Evolutionary conservation across 129 eudicot species (phyloP).

Genomic region (Smallanthus sonchifolius): DNA sequence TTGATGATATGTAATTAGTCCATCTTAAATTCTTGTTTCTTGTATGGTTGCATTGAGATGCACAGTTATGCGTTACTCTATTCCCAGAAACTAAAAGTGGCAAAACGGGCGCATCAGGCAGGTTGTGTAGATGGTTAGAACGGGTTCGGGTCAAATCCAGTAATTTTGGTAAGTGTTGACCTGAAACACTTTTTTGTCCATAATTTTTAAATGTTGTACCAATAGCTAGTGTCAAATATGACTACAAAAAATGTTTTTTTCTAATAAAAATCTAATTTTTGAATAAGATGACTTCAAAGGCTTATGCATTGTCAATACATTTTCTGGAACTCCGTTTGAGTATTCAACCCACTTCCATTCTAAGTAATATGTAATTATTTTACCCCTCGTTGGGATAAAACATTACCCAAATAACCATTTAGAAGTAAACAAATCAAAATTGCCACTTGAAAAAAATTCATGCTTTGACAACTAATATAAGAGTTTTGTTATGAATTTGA

Average conservation of each 20-base stretch:
- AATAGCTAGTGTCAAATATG: background rate
- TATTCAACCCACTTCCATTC: background rate
- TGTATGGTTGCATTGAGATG: background rate
- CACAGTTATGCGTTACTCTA: background rate
- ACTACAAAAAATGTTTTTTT: background rate
- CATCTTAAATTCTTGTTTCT: background rate
- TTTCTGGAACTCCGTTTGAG: background rate
- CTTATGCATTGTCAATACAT: background rate
- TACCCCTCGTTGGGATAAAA: background rate
- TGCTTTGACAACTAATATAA: background rate
- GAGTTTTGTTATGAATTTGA: background rate
- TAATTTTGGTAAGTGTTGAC: background rate
- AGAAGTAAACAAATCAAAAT: background rate
- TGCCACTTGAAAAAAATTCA: background rate
- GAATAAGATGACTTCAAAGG: background rate
- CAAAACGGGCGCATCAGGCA: background rate
- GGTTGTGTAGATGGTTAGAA: background rate
- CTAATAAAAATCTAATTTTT: background rate
- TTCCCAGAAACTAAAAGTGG: background rate
- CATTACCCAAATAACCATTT: background rate
- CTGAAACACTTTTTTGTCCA: background rate
- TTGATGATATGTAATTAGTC: slow-evolving; percentile 17
- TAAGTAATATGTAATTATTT: background rate
- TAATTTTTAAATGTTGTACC: background rate
- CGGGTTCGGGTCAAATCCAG: background rate